A percentile compares a stretch with the other conserved stretches of the same genome.
These are phyloP conservation scores for Populus ilicifolia DNA, from an alignment of 345 rosid species.

Conservation along the genomic window DNA sequence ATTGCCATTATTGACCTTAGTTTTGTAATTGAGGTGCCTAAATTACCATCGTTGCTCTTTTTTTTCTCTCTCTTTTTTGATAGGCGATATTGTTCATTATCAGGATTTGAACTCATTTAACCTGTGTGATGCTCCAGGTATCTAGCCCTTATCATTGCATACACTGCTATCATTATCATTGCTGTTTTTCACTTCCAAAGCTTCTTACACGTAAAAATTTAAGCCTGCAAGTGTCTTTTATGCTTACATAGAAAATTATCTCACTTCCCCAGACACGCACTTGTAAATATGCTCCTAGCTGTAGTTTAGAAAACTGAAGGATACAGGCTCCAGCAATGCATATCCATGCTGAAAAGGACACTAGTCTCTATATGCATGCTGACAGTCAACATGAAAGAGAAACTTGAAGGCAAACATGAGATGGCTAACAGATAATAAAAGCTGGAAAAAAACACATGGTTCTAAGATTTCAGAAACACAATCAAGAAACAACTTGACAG, in stretches of 20 bases:
- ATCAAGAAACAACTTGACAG: slow-evolving; percentile 4
- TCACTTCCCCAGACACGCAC: background rate
- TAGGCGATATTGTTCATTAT: background rate
- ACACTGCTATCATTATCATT: background rate
- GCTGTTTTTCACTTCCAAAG: background rate
- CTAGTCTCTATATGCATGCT: background rate
- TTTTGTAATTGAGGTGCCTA: background rate
- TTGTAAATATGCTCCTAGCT: background rate
- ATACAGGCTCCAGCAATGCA: background rate
- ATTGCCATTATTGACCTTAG: background rate
- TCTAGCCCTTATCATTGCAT: background rate
- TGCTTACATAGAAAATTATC: background rate
- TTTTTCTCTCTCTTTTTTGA: background rate
- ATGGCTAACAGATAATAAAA: slow-evolving; percentile 6
- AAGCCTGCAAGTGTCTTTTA: background rate
- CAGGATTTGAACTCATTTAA: background rate
- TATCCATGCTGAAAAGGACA: background rate
- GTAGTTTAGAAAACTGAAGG: background rate
- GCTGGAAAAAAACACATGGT: background rate
- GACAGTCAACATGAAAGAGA: background rate
- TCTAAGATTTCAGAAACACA: background rate
- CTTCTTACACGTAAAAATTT: background rate
- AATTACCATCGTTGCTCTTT: background rate
- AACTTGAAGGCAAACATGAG: background rate
- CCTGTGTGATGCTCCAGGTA: background rate